Conservation (phyloP, 441 rosid genomes). For the Mallotus repandus region DNA sequence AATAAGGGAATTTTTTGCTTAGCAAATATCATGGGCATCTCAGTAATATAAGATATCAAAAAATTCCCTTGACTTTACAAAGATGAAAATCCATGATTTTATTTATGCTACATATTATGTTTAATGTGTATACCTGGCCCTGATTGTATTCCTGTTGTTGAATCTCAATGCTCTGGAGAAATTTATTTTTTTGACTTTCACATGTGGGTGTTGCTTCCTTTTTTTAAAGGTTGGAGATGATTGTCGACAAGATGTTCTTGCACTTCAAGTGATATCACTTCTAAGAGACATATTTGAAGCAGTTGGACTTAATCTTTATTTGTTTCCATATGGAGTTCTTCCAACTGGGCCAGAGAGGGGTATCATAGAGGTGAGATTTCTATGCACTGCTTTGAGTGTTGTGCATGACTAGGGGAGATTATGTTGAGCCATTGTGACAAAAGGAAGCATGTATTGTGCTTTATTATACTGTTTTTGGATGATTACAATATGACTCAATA, state of each 20-base stretch:
- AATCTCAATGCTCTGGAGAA: background rate
- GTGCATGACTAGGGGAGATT: too few relatives aligned
- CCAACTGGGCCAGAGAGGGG: slow-evolving; percentile 98
- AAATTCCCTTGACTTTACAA: too few relatives aligned
- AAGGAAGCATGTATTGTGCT: background rate
- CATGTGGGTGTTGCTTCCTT: background rate
- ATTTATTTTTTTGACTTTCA: background rate
- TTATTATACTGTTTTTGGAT: background rate
- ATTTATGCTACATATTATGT: background rate
- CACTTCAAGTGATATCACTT: slow-evolving; percentile 96
- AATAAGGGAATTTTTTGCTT: too few relatives aligned
- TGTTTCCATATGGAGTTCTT: slow-evolving; percentile 98
- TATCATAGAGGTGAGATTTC: slow-evolving; percentile 77
- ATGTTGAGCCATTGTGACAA: background rate
- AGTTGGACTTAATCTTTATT: slow-evolving; percentile 78
- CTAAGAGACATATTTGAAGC: slow-evolving; percentile 90
- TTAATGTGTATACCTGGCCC: background rate
- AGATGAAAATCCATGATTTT: too few relatives aligned
- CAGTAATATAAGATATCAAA: too few relatives aligned
- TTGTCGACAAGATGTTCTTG: slow-evolving; percentile 99
- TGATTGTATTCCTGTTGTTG: background rate
- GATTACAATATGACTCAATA: background rate
- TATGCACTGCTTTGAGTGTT: background rate
- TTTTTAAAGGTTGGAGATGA: slow-evolving; percentile 93
- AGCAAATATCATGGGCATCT: too few relatives aligned